Evolutionary conservation across 345 rosid species (phyloP), one percentile per base, ranked within the genome.

Genomic region (Streptanthus diversifolius): DNA sequence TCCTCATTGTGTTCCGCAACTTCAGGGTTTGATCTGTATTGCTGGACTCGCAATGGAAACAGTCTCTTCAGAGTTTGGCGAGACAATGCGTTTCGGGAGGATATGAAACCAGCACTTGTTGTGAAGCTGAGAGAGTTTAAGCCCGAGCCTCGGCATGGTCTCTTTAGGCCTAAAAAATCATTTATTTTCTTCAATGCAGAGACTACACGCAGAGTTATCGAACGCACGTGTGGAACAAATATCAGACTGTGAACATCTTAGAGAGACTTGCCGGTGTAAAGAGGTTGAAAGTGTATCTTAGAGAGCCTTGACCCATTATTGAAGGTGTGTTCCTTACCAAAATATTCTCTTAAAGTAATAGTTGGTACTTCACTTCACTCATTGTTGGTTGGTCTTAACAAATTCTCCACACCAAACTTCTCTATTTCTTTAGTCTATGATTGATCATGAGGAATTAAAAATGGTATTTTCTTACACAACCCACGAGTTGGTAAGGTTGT

Each of bases 221-320:
- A 81, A 88, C 48, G 91, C 95, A 24, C 82, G 72, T 43, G 58
- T 95, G 32, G 74, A 79, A 19, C 93, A 87, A 77, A 82, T 91
- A 79, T 87, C 90, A n/a, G 77, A 90, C 24, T 91, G 93, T 24
- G 99, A 95, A 33, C 99, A 95, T 76, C 71, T 89, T 40, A 66
- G 13, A 79, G 88, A 85, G 82, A 79, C 75, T 70, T 17, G 79
- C 73, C 9, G 11, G 21, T 0, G 29, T 15, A 75, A 62, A 76
- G 81, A 77, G 78, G 74, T 40, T 56, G 78, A 72, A 61, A 49
- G 17, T 70, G 73, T 68, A 75, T 73, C 77, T 27, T 71, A 77
- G 62, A 19, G 41, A 45, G 58, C 37, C 40, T 24, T 61, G 22
- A 11, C 6, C 6, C 56, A 56, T 51, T n/a, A 44, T 43, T 54